Base-by-base conservation (phyloP, 345 rosid genomes). In the Firmiana major region DNA sequence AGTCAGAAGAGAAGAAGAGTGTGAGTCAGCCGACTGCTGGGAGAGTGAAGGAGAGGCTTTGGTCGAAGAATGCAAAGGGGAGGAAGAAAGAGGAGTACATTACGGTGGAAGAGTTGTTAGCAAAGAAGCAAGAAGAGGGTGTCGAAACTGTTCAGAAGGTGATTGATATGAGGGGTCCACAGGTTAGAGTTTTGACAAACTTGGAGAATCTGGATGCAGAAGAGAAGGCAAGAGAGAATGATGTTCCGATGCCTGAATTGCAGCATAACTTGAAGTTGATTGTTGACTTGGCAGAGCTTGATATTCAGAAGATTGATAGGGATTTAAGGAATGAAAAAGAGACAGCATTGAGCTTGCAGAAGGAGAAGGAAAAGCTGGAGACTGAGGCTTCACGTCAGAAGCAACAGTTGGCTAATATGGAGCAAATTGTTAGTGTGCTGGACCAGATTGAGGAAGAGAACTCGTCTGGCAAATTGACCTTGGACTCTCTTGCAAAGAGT, bases 81-180 rank as follows among this genome's bases (percentile, higher is more conserved):
- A 70, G 74, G 49, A 86, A 76, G 89, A 87, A 85, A 77, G 84
- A 81, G 75, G 79, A 71, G 81, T 89, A 88, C 57, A 31, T 85
- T 64, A 91, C 99, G 36, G 91, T 88, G 2, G 93, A 91, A 80
- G 89, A 91, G 84, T 62, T 93, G 83, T 80, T 95, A 79, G 98
- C 87, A 17, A 83, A 90, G 83, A 93, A 91, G 87, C 88, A 91
- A 80, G 97, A 93, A 57, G 88, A 87, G 81, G 89, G 93, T 4
- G 89, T 87, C 81, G 92, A 89, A 76, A 92, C 92, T 83, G 86
- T 90, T 57, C 98, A 91, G 84, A 93, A 90, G 81, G 96, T 95
- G 80, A 86, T 93, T 65, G 99, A 95, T 79, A 93, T 93, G 99
- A 88, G 98, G 62, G 98, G 99, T 24, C 97, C 96, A 2, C 97